phyloP scores from a whole-genome alignment of 306 rosid genomes.

The Quercus alba region DNA sequence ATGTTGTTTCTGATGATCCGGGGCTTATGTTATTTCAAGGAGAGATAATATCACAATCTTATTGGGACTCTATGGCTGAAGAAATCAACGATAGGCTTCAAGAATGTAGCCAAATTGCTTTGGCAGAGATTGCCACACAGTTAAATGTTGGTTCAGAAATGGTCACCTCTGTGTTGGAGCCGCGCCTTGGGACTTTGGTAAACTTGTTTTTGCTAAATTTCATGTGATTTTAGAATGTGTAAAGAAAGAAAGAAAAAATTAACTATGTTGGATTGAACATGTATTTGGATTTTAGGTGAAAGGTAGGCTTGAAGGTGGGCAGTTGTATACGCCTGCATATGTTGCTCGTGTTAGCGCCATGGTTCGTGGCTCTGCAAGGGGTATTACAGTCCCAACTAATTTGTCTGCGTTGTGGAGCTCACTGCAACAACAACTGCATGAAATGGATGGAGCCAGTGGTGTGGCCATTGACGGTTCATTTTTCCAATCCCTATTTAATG shows the following conservation, averaged over 20 bases:
- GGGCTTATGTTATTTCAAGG: slow-evolving; percentile 82
- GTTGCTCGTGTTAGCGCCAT: slow-evolving; percentile 86
- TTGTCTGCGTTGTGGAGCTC: slow-evolving; percentile 74
- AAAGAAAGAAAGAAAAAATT: background rate
- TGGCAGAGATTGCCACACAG: slow-evolving; percentile 87
- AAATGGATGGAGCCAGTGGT: slow-evolving; percentile 80
- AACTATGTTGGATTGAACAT: background rate
- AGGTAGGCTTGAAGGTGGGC: slow-evolving; percentile 99
- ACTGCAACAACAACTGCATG: slow-evolving; percentile 79
- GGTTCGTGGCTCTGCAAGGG: slow-evolving; percentile 94
- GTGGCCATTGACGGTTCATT: slow-evolving; percentile 84
- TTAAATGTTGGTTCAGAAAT: slow-evolving; percentile 79
- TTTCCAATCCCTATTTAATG: slow-evolving; percentile 86
- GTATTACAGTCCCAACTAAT: slow-evolving; percentile 76
- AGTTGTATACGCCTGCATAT: slow-evolving; percentile 93
- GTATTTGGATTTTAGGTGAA: slow-evolving; percentile 55
- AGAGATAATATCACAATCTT: slow-evolving; percentile 74
- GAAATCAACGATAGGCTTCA: slow-evolving; percentile 95
- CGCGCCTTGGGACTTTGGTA: slow-evolving; percentile 83
- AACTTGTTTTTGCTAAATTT: slow-evolving; percentile 10
- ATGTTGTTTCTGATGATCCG: slow-evolving; percentile 44
- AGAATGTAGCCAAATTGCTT: slow-evolving; percentile 89
- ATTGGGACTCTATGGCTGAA: slow-evolving; percentile 87
- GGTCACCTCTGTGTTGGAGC: slow-evolving; percentile 74
- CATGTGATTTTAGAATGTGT: slow-evolving; percentile 11